Conservation (phyloP, 2,329 filamentous ascomycete species). For the Lachnellula occidentalis region DNA sequence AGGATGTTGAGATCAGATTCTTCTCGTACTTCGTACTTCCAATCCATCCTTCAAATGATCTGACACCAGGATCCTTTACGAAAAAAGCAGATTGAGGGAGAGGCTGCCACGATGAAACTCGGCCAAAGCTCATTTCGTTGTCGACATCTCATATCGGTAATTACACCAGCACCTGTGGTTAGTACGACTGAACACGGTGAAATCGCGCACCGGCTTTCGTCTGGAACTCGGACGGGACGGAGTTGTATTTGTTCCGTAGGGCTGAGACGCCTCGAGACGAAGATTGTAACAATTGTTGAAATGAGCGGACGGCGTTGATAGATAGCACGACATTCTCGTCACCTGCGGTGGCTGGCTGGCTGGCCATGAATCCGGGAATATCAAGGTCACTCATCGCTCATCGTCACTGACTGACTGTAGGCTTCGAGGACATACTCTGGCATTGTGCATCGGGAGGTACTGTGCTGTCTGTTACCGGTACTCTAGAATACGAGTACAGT, state of each 20-base stretch:
- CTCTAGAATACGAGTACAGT: not conserved
- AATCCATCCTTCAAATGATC: constrained; percentile 8
- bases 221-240: not conserved
- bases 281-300: not conserved
- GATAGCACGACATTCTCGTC: not conserved
- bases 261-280: constrained; percentile 6
- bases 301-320: not conserved
- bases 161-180: not conserved
- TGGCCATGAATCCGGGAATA: too few species aligned
- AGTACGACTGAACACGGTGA: not conserved
- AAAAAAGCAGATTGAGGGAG: not conserved
- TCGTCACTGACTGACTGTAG: not conserved
- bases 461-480: too few species aligned
- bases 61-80: constrained; percentile 14
- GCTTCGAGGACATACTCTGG: not conserved
- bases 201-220: not conserved
- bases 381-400: too few species aligned
- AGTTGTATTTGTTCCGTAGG: constrained; percentile 2
- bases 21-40: not conserved
- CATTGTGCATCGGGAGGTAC: not conserved
- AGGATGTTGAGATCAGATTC: not conserved
- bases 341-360: too few species aligned
- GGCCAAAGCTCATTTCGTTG: not conserved
- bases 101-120: not conserved
- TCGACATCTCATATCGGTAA: not conserved